Evolutionary conservation across 495 filamentous ascomycete genomes (phyloP), one percentile per base, ranked within the genome.

Genomic region (Endocarpon pusillum): DNA sequence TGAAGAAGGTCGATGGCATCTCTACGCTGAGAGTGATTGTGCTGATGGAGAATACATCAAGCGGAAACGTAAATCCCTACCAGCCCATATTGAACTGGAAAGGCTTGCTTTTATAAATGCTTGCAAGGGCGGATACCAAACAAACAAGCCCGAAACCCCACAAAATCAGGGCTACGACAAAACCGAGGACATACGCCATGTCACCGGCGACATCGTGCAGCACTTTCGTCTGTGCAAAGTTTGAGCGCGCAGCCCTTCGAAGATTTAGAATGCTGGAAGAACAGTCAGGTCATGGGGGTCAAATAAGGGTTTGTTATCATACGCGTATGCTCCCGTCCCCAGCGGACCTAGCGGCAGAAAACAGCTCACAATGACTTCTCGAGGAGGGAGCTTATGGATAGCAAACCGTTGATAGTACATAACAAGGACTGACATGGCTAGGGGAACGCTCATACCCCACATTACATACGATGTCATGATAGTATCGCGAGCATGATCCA

Each of bases 61-160:
- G 42, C 0, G 70, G 68, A 33, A 73, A 75, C 0, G 60, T 67
- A 32, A 75, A 71, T 10, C 64, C 66, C 69, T 69, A 75, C 69
- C 69, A 73, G 2, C 69, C 67, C 61, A 72, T 70, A 40, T 70
- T 71, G 44, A 73, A 74, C 0, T 67, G 69, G 35, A 72, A 71
- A 1, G 47, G 57, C 5, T 42, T 48, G 17, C 41, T 45, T 27
- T 49, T 41, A 11, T 48, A 37, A 23, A 65, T 55, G 0, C 52
- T 57, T 1, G 51, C 54, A 0, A 66, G 26, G 0, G 64, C 64
- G 37, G 67, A 60, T 14, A 64, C 51, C 15, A 67, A 48, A 62
- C 64, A 68, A 11, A 60, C 52, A 7, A 67, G 34, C 1, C 58
- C 60, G 32, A 66, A 66, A n/a, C 52, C 53, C 60, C 62, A 68